Evolutionary conservation across 805 yeast species (phyloP), one percentile per base, ranked within the genome.

Genomic region (Candida coleopterorum): DNA sequence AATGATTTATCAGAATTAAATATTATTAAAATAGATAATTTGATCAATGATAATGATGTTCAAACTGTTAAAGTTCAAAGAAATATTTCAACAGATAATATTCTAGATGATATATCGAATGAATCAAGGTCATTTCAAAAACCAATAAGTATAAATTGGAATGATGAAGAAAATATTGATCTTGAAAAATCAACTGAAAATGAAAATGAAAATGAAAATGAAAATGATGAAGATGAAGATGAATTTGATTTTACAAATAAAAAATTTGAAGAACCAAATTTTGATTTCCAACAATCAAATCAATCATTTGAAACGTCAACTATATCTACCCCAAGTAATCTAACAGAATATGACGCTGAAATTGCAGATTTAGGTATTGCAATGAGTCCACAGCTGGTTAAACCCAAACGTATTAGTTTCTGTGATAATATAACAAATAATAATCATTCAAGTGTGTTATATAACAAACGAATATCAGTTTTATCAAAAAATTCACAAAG

Each of bases 281-380:
- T 30, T 15, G 18, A 32, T 21, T 34, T 26, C 16, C 31, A 26
- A 16, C 23, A 24, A 34, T 34, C 30, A 5, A 21, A 14, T 18
- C 27, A 35, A 21, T 23, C 41, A 15, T 25, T 43, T 48, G 29
- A 39, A 18, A 16, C 40, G 7, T 41, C 55, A 2, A 52, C 62
- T 2, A 45, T 54, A 8, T 59, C 67, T 1, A 54, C 63, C 2
- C 63, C 65, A 18, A 61, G 70, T 37, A 63, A 65, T 39, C 40
- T 66, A 14, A 62, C 66, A 3, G 53, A 58, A 28, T 64, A 60
- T 42, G 60, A 61, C 40, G 68, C 63, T 3, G 71, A 66, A 27
- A 55, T 67, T n/a, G 54, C 62, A 9, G 72, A 65, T 22, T 54
- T 67, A 42, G 71, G 70, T 2, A 66, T 66, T 20, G 68, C 68